Conservation (phyloP, 2,329 filamentous ascomycete species). For the Ilyonectria mors-panacis region DNA sequence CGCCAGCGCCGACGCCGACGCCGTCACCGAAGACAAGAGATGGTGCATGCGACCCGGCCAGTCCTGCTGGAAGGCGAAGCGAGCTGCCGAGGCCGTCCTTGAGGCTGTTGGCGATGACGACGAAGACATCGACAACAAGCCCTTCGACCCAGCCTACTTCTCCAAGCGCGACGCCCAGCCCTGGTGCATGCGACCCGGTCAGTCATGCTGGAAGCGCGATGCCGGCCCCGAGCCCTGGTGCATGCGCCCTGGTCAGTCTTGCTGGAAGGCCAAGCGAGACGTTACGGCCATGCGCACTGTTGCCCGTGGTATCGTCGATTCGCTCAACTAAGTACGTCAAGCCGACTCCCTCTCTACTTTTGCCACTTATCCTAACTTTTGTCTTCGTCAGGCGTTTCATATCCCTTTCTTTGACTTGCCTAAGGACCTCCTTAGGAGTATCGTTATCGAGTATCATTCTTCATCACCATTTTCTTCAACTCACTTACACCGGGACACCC, state of each 20-base stretch:
- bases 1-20: slow-evolving; percentile 51
- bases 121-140: slow-evolving; percentile 45
- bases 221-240: slow-evolving; percentile 46
- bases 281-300: slow-evolving; percentile 46
- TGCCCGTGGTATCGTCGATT: slow-evolving; percentile 48
- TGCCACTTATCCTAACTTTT: slow-evolving; percentile 21
- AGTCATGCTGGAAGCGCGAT: slow-evolving; percentile 54
- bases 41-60: slow-evolving; percentile 51
- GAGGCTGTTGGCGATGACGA: slow-evolving; percentile 44
- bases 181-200: slow-evolving; percentile 50
- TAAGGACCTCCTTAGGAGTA: not conserved
- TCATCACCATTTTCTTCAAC: not conserved
- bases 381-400: not conserved
- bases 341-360: not conserved
- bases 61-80: slow-evolving; percentile 57
- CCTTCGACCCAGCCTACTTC: slow-evolving; percentile 52
- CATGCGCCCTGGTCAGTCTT: slow-evolving; percentile 49
- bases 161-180: slow-evolving; percentile 50
- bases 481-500: slow-evolving; percentile 4
- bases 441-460: not conserved
- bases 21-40: slow-evolving; percentile 46
- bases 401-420: not conserved
- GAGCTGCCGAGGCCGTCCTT: slow-evolving; percentile 47
- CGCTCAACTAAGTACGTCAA: slow-evolving; percentile 42
- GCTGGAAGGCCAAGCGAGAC: slow-evolving; percentile 58